Conservation (phyloP, 2,329 filamentous ascomycete genomes). For the Periconia digitata region DNA sequence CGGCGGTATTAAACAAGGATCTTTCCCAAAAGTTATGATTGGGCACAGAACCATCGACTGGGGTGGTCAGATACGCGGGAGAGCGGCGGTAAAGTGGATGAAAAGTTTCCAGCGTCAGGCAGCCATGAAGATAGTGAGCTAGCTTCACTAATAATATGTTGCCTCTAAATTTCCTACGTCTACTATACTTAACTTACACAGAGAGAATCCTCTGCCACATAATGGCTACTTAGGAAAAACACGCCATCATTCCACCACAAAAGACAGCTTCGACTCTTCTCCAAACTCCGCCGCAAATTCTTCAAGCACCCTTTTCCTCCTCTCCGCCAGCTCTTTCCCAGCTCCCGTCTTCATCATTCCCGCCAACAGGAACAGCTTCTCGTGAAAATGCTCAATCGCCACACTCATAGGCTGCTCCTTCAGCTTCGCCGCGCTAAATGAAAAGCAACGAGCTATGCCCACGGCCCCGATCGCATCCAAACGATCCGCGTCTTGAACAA, state of each 20-base stretch:
- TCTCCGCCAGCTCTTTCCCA: slow-evolving; percentile 20
- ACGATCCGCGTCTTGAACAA: slow-evolving; percentile 90
- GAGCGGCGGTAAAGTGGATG: no score
- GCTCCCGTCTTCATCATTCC: slow-evolving; percentile 40
- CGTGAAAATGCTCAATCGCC: slow-evolving; percentile 39
- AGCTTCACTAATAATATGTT: no score
- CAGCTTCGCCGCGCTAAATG: slow-evolving; percentile 63
- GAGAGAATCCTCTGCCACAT: no score
- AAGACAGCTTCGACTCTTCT: slow-evolving; percentile 15
- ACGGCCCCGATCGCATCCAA: slow-evolving; percentile 89
- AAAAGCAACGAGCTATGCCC: slow-evolving; percentile 77
- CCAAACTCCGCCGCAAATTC: slow-evolving; percentile 17
- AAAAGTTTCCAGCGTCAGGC: no score
- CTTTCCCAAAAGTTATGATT: no score
- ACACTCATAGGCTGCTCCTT: slow-evolving; percentile 31
- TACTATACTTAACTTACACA: no score
- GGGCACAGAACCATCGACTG: no score
- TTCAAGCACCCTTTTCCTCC: slow-evolving; percentile 15
- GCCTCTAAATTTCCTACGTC: background rate
- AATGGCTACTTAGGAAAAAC: no score
- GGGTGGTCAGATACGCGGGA: no score
- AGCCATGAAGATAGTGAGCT: no score
- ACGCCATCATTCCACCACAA: slow-evolving; percentile 1
- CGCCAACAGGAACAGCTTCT: slow-evolving; percentile 36
- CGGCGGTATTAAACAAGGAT: no score